These are phyloP conservation scores for Schwanniomyces etchellsii DNA, from an alignment of 1,139 yeast species.

Conservation along the genomic window DNA sequence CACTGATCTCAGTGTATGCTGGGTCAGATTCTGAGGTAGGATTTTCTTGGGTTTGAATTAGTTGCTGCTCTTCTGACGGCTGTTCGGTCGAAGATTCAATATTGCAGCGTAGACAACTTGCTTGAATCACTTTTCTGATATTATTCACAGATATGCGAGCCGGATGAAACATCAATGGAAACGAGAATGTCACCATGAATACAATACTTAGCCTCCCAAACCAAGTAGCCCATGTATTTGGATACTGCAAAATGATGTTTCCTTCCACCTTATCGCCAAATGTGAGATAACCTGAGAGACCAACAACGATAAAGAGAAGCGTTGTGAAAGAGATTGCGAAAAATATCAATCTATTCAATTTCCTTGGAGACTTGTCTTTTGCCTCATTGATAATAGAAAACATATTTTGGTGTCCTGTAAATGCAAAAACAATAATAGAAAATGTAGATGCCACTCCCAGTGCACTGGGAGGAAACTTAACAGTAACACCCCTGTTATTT, in stretches of 20 bases:
- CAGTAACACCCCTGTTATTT: slow-evolving; percentile 45
- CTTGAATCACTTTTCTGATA: slow-evolving; percentile 50
- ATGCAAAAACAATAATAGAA: slow-evolving; percentile 44
- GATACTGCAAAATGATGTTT: slow-evolving; percentile 70
- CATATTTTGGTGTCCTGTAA: slow-evolving; percentile 48
- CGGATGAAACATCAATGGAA: slow-evolving; percentile 91
- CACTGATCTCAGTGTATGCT: slow-evolving; percentile 12
- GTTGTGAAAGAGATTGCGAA: slow-evolving; percentile 44
- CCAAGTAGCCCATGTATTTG: slow-evolving; percentile 43
- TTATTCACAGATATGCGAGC: slow-evolving; percentile 82
- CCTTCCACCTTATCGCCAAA: slow-evolving; percentile 51
- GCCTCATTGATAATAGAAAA: slow-evolving; percentile 48
- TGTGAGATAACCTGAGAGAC: slow-evolving; percentile 39
- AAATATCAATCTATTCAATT: slow-evolving; percentile 48
- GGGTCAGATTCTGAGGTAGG: slow-evolving; percentile 1
- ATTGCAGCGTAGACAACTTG: too few relatives aligned
- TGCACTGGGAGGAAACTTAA: slow-evolving; percentile 50
- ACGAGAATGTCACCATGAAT: slow-evolving; percentile 77
- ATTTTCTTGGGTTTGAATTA: neutral
- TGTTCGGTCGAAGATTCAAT: slow-evolving; percentile 7
- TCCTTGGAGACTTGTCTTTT: slow-evolving; percentile 45
- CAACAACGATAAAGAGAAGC: slow-evolving; percentile 31
- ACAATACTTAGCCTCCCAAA: slow-evolving; percentile 75
- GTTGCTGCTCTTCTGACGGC: slow-evolving; percentile 8
- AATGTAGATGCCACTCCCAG: slow-evolving; percentile 62